Percentiles rank a stretch among this genome's conserved stretches.
Conservation (phyloP, 1,139 yeast genomes). For the Hansenula anomala region DNA sequence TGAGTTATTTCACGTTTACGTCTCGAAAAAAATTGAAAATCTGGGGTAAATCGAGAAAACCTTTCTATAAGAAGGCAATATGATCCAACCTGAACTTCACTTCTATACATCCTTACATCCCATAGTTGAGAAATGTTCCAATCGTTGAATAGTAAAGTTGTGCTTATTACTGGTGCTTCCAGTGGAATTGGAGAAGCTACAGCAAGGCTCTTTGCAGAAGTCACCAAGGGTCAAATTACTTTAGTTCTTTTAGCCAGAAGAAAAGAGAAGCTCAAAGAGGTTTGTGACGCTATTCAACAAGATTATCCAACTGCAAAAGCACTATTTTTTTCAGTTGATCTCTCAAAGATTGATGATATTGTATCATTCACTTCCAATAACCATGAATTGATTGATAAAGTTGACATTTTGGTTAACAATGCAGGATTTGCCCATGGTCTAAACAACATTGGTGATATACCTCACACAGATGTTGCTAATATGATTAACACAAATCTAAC, state of each 20-base stretch:
- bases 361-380: slow-evolving; percentile 32
- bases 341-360: slow-evolving; percentile 43
- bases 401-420: slow-evolving; percentile 56
- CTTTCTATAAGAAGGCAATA: too few species aligned
- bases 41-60: slow-evolving; percentile 1
- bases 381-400: slow-evolving; percentile 5
- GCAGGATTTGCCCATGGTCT: slow-evolving; percentile 67
- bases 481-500: slow-evolving; percentile 60
- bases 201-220: slow-evolving; percentile 49
- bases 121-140: too few species aligned
- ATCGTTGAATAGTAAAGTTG: slow-evolving; percentile 34
- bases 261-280: slow-evolving; percentile 33
- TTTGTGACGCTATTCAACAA: slow-evolving; percentile 23
- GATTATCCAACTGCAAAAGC: slow-evolving; percentile 46
- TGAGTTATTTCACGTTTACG: too few species aligned
- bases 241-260: slow-evolving; percentile 67
- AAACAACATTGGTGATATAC: slow-evolving; percentile 46
- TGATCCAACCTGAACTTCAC: too few species aligned
- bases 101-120: too few species aligned
- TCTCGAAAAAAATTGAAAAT: not conserved
- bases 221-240: slow-evolving; percentile 49
- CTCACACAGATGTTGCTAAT: slow-evolving; percentile 39
- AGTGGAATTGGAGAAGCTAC: slow-evolving; percentile 61
- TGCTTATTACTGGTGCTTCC: slow-evolving; percentile 59
- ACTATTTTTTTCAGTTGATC: slow-evolving; percentile 50